A percentile compares a stretch with the other conserved stretches of the same genome.
These are phyloP conservation scores for Aspergillus fructus DNA, from an alignment of 2,329 filamentous ascomycete species.

Conservation along the genomic window DNA sequence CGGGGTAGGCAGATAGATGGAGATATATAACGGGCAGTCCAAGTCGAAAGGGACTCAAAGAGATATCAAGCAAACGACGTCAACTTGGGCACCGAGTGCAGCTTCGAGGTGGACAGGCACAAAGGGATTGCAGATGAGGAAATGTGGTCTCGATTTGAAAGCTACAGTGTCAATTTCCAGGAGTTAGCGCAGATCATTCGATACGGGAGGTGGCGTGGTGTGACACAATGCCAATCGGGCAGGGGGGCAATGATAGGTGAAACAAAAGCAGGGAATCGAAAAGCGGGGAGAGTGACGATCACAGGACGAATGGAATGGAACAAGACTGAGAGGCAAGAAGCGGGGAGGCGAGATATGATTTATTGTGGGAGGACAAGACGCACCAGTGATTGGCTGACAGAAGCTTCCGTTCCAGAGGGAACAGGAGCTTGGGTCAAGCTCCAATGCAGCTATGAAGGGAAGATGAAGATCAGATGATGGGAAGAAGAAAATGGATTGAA, in stretches of 20 bases:
- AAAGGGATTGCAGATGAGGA: background rate
- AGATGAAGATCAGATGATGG: background rate
- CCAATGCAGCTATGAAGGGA: background rate
- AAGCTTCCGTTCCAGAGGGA: background rate
- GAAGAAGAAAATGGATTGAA: background rate
- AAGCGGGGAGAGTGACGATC: background rate
- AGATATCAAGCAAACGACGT: background rate
- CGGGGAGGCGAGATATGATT: background rate
- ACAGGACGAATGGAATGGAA: background rate
- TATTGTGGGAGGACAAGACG: background rate
- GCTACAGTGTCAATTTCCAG: background rate
- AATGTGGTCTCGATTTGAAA: background rate
- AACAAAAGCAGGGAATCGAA: background rate
- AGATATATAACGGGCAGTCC: background rate
- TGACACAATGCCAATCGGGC: constrained; percentile 4
- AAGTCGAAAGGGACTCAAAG: background rate
- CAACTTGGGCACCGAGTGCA: background rate
- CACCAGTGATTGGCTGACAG: background rate
- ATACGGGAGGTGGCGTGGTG: constrained; percentile 2
- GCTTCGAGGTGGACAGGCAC: background rate
- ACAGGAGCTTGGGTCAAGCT: background rate
- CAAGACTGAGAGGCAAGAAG: background rate
- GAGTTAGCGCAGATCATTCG: constrained; percentile 1
- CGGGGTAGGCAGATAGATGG: background rate
- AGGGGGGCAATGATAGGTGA: background rate